Evolutionary conservation across 108 stramenopile species (phyloP).

Genomic region (Aurantiochytrium sp.): DNA sequence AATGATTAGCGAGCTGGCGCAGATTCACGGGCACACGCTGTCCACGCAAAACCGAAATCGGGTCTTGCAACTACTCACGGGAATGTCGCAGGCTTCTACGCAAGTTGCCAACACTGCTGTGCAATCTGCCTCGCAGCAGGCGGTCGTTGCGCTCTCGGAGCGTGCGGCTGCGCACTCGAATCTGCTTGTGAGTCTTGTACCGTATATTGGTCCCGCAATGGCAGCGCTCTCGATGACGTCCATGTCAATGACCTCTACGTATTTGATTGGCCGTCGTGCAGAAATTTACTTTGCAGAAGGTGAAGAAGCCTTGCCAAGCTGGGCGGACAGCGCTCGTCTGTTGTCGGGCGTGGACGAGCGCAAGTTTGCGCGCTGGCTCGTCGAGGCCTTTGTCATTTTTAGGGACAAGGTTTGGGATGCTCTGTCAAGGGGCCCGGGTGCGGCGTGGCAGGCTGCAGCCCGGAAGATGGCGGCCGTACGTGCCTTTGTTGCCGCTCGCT

Average conservation of each 20-base stretch:
- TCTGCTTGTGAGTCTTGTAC: neutral
- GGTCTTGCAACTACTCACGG: neutral
- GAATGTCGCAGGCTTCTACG: neutral
- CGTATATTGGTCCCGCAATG: neutral
- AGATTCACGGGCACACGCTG: neutral
- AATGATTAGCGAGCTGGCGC: neutral
- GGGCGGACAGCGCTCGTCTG: neutral
- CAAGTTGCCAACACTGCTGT: neutral
- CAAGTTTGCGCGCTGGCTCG: neutral
- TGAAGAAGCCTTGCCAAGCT: neutral
- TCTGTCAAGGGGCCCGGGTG: neutral
- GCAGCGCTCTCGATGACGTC: neutral
- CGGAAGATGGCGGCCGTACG: neutral
- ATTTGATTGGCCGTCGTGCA: neutral
- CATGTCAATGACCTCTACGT: neutral
- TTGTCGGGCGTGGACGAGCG: conserved; percentile 10
- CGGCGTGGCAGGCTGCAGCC: neutral
- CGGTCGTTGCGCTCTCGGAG: neutral
- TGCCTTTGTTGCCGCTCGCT: neutral
- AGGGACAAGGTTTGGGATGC: neutral
- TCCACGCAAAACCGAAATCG: neutral
- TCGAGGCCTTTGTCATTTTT: neutral
- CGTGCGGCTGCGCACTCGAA: neutral
- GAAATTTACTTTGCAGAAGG: neutral
- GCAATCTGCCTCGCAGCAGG: neutral